Base-by-base conservation (phyloP, 1,284 basidiomycete genomes). In the Cryptococcus sp. region DNA sequence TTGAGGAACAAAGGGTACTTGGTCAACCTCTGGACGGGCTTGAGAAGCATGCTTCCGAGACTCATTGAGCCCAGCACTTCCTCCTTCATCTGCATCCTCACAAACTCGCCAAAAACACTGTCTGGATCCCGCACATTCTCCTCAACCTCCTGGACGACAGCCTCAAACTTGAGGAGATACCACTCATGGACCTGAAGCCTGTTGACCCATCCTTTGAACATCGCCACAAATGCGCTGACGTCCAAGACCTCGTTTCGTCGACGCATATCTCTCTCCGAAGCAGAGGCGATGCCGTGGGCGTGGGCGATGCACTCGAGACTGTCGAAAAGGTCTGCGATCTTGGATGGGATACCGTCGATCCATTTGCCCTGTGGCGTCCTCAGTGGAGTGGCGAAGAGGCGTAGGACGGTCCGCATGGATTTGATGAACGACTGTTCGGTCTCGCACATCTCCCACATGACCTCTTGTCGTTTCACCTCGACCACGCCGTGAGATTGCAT, bases 291-390 rank as follows among this genome's bases (percentile, higher is more conserved):
- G 2, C 81, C 77, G 65, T 95, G 92, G 1, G 92, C 79, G 58
- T 87, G 86, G 15, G 87, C 81, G 60, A 95, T 90, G 64, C 90
- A 88, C 67, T 93, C 90, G 49, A 93, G 80, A 85, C 88, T 89
- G 73, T 92, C 90, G 62, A 94, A 86, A 27, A 93, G 81, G 17
- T 85, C 83, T 5, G 86, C 82, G 8, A 91, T 81, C 35, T 85
- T 83, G 0, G 79, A 63, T 0, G 91, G 90, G 19, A 94, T 77
- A 3, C 91, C 91, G 3, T 84, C 79, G 42, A 94, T 87, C 90
- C 91, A 94, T 2, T 81, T 85, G 54, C 88, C 84, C 65, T 86
- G 83, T 2, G 85, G 81, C 0, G 72, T 73, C 10, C 89, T 86
- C 5, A 95, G 81, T 0, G 92, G 91, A 4, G 85, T 79, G 25